These are phyloP conservation scores for Dioszegia hungarica DNA, from an alignment of 768 basidiomycete genomes.

Conservation along the genomic window DNA sequence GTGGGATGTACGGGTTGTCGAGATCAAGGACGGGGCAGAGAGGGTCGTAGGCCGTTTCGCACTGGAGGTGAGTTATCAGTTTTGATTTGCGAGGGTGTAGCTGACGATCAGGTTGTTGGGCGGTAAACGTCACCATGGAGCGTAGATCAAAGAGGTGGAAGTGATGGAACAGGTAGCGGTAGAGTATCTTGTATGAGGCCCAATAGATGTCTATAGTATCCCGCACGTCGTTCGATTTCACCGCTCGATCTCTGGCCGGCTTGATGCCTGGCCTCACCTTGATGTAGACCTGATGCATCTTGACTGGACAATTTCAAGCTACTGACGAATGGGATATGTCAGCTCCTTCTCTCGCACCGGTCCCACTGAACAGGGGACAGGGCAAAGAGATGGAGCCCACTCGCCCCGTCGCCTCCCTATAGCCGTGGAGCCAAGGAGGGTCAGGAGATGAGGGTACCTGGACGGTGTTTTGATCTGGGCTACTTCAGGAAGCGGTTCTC, in stretches of 20 bases:
- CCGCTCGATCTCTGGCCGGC: neutral
- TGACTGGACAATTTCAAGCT: neutral
- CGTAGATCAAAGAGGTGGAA: too few relatives aligned
- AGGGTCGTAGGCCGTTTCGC: slow-evolving; percentile 29
- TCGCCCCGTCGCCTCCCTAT: neutral
- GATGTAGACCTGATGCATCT: slow-evolving; percentile 2
- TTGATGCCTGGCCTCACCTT: neutral
- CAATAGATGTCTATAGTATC: neutral
- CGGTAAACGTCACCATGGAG: too few relatives aligned
- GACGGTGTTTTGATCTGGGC: slow-evolving; percentile 24
- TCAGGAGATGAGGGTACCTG: slow-evolving; percentile 5
- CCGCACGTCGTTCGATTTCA: neutral
- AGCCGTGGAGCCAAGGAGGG: slow-evolving; percentile 11
- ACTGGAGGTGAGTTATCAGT: slow-evolving; percentile 28
- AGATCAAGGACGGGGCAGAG: slow-evolving; percentile 19
- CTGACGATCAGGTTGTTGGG: slow-evolving; percentile 21
- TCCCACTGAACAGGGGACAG: neutral
- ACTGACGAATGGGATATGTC: neutral
- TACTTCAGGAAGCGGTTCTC: slow-evolving; percentile 43
- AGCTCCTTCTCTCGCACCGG: neutral
- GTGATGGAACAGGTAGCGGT: too few relatives aligned
- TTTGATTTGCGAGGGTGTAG: neutral
- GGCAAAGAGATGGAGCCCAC: slow-evolving; percentile 3
- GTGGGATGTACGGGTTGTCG: slow-evolving; percentile 29
- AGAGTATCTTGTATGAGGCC: too few relatives aligned